Evolutionary conservation across 2,329 filamentous ascomycete species (phyloP).

Genomic region (Biscogniauxia mediterranea): DNA sequence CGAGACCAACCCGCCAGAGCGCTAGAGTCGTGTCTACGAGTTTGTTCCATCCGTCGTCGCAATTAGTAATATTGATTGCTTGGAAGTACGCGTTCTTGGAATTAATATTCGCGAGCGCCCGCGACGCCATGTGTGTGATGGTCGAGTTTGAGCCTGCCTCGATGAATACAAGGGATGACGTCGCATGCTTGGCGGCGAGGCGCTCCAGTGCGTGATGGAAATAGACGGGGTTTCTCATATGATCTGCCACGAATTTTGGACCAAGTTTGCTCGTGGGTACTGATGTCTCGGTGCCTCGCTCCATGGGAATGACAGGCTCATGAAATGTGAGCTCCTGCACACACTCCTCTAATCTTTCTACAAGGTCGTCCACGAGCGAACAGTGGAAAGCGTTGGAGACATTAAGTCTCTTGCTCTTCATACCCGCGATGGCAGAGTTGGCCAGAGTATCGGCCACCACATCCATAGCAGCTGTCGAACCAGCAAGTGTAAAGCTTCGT

Average conservation of each 20-base stretch:
- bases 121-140: conserved; percentile 34
- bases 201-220: conserved; percentile 43
- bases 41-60: conserved; percentile 7
- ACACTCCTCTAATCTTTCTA: conserved; percentile 29
- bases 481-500: conserved; percentile 41
- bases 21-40: conserved; percentile 27
- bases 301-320: conserved; percentile 13
- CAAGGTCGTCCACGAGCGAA: conserved; percentile 21
- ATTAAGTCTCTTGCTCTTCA: conserved; percentile 38
- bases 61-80: conserved; percentile 22
- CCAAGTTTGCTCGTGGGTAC: conserved; percentile 6
- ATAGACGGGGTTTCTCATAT: conserved; percentile 44
- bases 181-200: conserved; percentile 28
- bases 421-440: not conserved
- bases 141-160: conserved; percentile 43
- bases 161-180: conserved; percentile 32
- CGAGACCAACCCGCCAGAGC: conserved; percentile 41
- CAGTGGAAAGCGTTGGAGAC: conserved; percentile 50
- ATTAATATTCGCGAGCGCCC: conserved; percentile 11
- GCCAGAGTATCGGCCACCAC: conserved; percentile 14
- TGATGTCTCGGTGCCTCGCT: too few relatives aligned
- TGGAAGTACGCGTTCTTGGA: conserved; percentile 11
- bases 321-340: conserved; percentile 32
- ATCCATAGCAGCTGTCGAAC: conserved; percentile 34
- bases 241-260: conserved; percentile 28